A percentile compares a stretch with the other conserved stretches of the same genome.
These are phyloP conservation scores for Fusarium sp. DNA, from an alignment of 2,329 filamentous ascomycete species.

Conservation along the genomic window DNA sequence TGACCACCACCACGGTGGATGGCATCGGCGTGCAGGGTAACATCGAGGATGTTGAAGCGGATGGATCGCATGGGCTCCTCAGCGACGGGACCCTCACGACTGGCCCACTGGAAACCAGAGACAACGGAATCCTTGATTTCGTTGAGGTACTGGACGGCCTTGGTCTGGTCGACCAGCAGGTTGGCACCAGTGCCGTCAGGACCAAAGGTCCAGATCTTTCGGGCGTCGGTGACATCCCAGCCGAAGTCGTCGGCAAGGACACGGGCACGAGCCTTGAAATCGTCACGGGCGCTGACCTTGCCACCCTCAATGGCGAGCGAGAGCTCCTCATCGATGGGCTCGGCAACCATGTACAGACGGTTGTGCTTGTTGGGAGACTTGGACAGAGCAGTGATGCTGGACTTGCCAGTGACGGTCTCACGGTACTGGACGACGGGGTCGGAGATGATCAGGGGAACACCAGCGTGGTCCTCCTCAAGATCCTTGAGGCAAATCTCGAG, in stretches of 20 bases:
- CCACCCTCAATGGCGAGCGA: conserved; percentile 88
- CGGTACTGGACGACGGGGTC: conserved; percentile 99
- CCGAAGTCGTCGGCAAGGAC: conserved; percentile 95
- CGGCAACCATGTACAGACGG: conserved; percentile 95
- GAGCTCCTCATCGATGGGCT: conserved; percentile 93
- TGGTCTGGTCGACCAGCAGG: conserved; percentile 99
- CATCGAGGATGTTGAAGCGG: conserved; percentile 99
- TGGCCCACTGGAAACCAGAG: conserved; percentile 99
- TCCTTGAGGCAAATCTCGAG: conserved; percentile 99
- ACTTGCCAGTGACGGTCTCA: conserved; percentile 88
- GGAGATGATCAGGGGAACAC: conserved; percentile 96
- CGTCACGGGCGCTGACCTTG: conserved; percentile 94
- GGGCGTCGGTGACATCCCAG: conserved; percentile 99
- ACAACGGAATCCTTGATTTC: conserved; percentile 99
- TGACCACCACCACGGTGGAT: conserved; percentile 99
- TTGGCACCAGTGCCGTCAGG: conserved; percentile 98
- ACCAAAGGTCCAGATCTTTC: conserved; percentile 99
- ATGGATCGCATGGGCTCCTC: conserved; percentile 98
- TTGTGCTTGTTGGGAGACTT: conserved; percentile 99
- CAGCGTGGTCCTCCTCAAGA: conserved; percentile 98
- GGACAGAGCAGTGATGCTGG: conserved; percentile 95
- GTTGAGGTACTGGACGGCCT: conserved; percentile 99
- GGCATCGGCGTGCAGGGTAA: conserved; percentile 98
- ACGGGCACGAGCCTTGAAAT: conserved; percentile 99
- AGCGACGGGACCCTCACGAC: conserved; percentile 94